These are phyloP conservation scores for Rhodotorula kratochvilovae DNA, from an alignment of 768 basidiomycete genomes.

Conservation along the genomic window DNA sequence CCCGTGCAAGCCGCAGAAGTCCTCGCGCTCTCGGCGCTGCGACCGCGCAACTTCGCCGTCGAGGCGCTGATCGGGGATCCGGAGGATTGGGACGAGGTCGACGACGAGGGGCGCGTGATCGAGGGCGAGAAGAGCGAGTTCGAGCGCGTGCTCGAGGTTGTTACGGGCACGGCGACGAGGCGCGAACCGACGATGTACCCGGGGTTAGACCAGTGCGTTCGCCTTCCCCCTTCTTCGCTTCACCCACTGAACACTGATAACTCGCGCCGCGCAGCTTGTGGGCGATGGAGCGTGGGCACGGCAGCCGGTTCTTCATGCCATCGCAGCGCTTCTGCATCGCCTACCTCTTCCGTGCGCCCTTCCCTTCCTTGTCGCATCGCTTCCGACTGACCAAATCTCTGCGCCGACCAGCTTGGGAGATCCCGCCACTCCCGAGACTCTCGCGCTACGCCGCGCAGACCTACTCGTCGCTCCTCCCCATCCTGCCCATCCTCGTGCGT, in stretches of 20 bases:
- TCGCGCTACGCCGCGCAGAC: constrained; percentile 1
- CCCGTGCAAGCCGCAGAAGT: too few relatives aligned
- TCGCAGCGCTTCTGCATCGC: constrained; percentile 2
- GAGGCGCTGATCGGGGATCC: background rate
- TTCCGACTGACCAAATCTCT: background rate
- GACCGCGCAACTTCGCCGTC: background rate
- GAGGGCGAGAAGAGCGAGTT: background rate
- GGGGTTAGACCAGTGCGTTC: background rate
- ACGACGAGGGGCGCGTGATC: background rate
- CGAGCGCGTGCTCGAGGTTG: background rate
- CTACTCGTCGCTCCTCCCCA: background rate
- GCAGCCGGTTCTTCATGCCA: background rate
- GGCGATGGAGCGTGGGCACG: background rate
- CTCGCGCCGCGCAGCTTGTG: background rate
- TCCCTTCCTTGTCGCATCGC: too few relatives aligned
- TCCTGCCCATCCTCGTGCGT: background rate
- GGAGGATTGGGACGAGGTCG: background rate
- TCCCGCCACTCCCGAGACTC: background rate
- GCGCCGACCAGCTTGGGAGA: background rate
- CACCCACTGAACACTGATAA: too few relatives aligned
- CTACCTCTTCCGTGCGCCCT: constrained; percentile 2
- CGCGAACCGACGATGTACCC: constrained; percentile 7
- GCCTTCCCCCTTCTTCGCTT: too few relatives aligned
- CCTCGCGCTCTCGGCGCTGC: background rate
- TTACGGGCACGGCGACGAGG: too few relatives aligned